phyloP scores from a whole-genome alignment of 768 basidiomycete species.

The Phlebiopsis flavidoalba region DNA sequence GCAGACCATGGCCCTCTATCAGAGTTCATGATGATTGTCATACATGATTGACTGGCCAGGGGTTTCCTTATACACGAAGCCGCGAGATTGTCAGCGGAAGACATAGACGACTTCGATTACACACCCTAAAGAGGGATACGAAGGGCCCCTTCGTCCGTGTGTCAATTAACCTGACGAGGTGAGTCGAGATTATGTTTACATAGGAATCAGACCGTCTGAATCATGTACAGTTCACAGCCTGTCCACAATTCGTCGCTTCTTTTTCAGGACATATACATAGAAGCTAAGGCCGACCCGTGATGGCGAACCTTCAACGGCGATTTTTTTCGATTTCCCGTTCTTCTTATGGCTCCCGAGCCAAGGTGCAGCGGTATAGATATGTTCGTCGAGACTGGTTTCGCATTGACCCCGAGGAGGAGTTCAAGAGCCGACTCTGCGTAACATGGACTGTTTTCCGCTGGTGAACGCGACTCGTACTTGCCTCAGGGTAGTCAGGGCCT shows the following conservation, averaged over 20 bases:
- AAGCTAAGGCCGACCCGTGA: conserved; percentile 93
- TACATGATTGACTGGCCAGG: conserved; percentile 99
- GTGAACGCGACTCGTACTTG: conserved; percentile 98
- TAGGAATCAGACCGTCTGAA: neutral
- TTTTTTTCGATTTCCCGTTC: conserved; percentile 98
- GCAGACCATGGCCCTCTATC: conserved; percentile 93
- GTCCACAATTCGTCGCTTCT: conserved; percentile 79
- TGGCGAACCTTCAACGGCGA: conserved; percentile 99
- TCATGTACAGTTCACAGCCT: conserved; percentile 38
- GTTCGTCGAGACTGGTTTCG: conserved; percentile 92
- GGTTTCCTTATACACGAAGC: conserved; percentile 96
- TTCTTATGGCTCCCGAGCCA: conserved; percentile 62
- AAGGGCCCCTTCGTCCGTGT: conserved; percentile 93
- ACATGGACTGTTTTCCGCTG: conserved; percentile 99
- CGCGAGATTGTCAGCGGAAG: conserved; percentile 95
- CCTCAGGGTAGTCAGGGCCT: conserved; percentile 98
- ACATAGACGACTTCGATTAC: conserved; percentile 98
- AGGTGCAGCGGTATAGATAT: conserved; percentile 91
- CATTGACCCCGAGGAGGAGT: conserved; percentile 93
- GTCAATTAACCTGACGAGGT: conserved; percentile 95
- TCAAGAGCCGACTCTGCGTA: conserved; percentile 85
- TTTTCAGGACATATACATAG: conserved; percentile 93
- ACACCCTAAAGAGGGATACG: conserved; percentile 97
- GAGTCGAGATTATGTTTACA: conserved; percentile 14
- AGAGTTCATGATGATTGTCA: conserved; percentile 99